Base-by-base conservation (phyloP, 2,329 filamentous ascomycete genomes). In the Phyllosticta paracitricarpa region DNA sequence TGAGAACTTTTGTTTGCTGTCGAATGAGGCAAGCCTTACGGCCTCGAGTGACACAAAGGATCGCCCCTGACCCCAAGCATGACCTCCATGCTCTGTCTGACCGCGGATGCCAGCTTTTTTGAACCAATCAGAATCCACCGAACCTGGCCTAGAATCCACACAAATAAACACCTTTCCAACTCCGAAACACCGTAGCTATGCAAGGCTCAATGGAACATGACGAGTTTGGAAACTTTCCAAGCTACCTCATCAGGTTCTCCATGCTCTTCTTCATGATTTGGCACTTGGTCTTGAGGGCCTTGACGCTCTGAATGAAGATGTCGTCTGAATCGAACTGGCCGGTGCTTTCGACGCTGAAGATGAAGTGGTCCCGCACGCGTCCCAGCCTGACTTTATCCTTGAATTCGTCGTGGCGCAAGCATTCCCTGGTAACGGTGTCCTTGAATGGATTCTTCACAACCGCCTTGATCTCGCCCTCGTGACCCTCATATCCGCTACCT, bases 311-410 rank as follows among this genome's bases (percentile, higher is more conserved):
- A 61, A 99, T 76, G 79, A 99, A 97, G 65, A 99, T 81, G 75
- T 91, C 87, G 69, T 97, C 93, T 71, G 91, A 96, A 63, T 94
- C 87, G 80, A 91, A 96, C 77, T 99, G 94, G 5, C 94, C 95
- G 0, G 91, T 88, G 79, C 92, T 97, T 80, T 99, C 94, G 40
- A 99, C 82, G 60, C 86, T 88, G 81, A 94, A 99, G 75, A 99
- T 97, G 75, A 99, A 99, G 78, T 99, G 95, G 74, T 99, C 94
- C 66, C 91, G 82, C 68, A 91, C 80, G 60, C 95, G 83, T 53
- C 94, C 94, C 33, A 99, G 84, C 80, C 91, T 92, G 65, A 99
- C 94, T 80, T 97, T 99, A 72, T 86, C 89, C 76, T 94, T 85
- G 77, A 99, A 97, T 77, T 97, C 94, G 26, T 87, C 82, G 72